phyloP scores from a whole-genome alignment of 2,329 filamentous ascomycete species.

The Trichophyton simii region DNA sequence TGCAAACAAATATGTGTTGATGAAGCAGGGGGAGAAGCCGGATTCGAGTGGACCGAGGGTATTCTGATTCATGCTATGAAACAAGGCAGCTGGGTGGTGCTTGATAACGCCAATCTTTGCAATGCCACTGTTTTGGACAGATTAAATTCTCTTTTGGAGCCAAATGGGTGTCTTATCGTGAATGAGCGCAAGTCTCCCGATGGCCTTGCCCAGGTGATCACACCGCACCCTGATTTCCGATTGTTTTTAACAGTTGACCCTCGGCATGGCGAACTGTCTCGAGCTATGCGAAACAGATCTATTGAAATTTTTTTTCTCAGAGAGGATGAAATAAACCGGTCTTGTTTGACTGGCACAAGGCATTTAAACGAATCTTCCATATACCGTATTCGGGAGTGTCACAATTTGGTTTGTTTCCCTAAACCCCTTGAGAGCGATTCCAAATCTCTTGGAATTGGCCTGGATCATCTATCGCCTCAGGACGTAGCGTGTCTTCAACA shows the following conservation, averaged over 20 bases:
- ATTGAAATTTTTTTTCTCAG: slow-evolving; percentile 70
- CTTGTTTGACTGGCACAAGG: slow-evolving; percentile 16
- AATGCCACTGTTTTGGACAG: slow-evolving; percentile 88
- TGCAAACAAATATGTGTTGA: slow-evolving; percentile 41
- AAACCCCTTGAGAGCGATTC: slow-evolving; percentile 11
- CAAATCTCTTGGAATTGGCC: slow-evolving; percentile 19
- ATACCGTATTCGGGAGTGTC: slow-evolving; percentile 29
- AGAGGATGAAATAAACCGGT: slow-evolving; percentile 13
- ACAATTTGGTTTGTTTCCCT: slow-evolving; percentile 15
- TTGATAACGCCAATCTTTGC: slow-evolving; percentile 96
- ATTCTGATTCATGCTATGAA: slow-evolving; percentile 78
- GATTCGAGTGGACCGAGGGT: slow-evolving; percentile 94
- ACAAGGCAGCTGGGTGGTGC: slow-evolving; percentile 77
- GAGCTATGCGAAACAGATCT: slow-evolving; percentile 92
- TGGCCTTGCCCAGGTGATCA: slow-evolving; percentile 67
- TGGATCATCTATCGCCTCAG: slow-evolving; percentile 27
- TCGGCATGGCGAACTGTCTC: slow-evolving; percentile 79
- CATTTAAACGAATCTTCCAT: slow-evolving; percentile 29
- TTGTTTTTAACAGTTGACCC: slow-evolving; percentile 92
- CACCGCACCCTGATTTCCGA: slow-evolving; percentile 73
- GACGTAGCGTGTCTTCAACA: slow-evolving; percentile 25
- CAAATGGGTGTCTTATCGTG: slow-evolving; percentile 73
- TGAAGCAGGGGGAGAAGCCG: slow-evolving; percentile 55
- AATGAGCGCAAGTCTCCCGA: slow-evolving; percentile 82
- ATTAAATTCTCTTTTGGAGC: slow-evolving; percentile 86